Evolutionary conservation across 768 basidiomycete species (phyloP), one percentile per base, ranked within the genome.

Genomic region (Macrocybe gigantea): DNA sequence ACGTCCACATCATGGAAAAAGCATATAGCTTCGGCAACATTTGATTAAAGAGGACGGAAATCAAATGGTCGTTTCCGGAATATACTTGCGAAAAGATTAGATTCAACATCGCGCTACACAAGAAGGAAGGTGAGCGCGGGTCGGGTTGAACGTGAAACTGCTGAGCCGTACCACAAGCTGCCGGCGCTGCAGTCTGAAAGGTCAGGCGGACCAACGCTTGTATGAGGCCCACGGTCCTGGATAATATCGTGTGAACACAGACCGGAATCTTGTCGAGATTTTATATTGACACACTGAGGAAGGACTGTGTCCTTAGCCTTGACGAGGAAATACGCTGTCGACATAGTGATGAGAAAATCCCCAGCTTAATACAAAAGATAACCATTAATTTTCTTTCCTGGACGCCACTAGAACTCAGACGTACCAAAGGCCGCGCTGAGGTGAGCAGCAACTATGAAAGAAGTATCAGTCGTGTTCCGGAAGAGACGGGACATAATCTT

Each of bases 131-230:
- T 22, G 22, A 22, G 22, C 22, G 22, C 22, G 22, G 22, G 22
- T 2, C 22, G 22, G 22, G 4, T 22, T 22, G 22, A 22, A 22
- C 22, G 22, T 22, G 22, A 22, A 22, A 4, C 22, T 4, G 22
- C 22, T 22, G 7, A 33, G 10, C 39, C 56, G 11, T 46, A 67
- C 64, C 66, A 68, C 30, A 68, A 11, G 64, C 57, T 37, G 67
- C 65, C 9, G 67, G 65, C 14, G 63, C 60, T 1, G 63, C 58
- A 6, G 63, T 62, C 41, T 61, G 56, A 38, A 64, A 66, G 1
- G 64, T 65, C 10, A 68, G 56, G 7, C 60, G 59, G 5, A 65
- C 51, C n/a, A 68, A 57, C 2, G 64, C 50, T 13, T 41, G 56
- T 48, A 68, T 59, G 29, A 64, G 41, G 22, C 63, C 60, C 9